Evolutionary conservation across 805 yeast species (phyloP).

Genomic region (Starmerella floris): DNA sequence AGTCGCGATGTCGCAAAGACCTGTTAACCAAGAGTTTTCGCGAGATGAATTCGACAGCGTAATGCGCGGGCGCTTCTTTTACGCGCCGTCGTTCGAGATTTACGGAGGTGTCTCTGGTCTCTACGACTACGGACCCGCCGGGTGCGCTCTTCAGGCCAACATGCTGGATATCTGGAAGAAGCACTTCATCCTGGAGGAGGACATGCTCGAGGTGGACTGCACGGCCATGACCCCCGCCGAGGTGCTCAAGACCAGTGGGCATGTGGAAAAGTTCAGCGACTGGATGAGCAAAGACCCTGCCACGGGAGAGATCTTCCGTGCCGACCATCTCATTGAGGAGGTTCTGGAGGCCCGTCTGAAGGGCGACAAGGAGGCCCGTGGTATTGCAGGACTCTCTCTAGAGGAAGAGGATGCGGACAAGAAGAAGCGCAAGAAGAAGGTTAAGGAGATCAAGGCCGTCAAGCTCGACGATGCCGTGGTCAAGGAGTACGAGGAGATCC

Average conservation of each 20-base stretch:
- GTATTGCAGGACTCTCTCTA: slow-evolving; percentile 46
- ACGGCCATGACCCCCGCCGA: slow-evolving; percentile 97
- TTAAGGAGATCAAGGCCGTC: slow-evolving; percentile 80
- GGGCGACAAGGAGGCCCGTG: slow-evolving; percentile 96
- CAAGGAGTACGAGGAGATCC: slow-evolving; percentile 66
- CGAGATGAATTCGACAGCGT: slow-evolving; percentile 86
- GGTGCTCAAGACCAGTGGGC: slow-evolving; percentile 96
- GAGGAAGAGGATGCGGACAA: slow-evolving; percentile 76
- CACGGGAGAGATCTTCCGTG: slow-evolving; percentile 96
- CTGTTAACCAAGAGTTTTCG: slow-evolving; percentile 34
- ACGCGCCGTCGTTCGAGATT: slow-evolving; percentile 92
- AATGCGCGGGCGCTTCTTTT: slow-evolving; percentile 89
- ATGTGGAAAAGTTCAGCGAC: slow-evolving; percentile 96
- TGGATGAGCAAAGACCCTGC: slow-evolving; percentile 97
- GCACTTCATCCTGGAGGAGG: slow-evolving; percentile 94
- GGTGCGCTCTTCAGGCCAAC: slow-evolving; percentile 96
- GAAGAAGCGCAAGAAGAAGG: slow-evolving; percentile 68
- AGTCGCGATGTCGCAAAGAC: slow-evolving; percentile 13
- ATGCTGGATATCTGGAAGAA: slow-evolving; percentile 92
- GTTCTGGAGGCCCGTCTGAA: slow-evolving; percentile 90
- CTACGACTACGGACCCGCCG: slow-evolving; percentile 98
- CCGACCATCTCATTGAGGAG: slow-evolving; percentile 96
- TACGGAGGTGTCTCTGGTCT: slow-evolving; percentile 98
- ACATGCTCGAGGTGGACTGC: slow-evolving; percentile 96
- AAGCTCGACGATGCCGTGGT: slow-evolving; percentile 73